Evolutionary conservation across 495 filamentous ascomycete genomes (phyloP), one percentile per base, ranked within the genome.

Genomic region (Bombardia bombarda): DNA sequence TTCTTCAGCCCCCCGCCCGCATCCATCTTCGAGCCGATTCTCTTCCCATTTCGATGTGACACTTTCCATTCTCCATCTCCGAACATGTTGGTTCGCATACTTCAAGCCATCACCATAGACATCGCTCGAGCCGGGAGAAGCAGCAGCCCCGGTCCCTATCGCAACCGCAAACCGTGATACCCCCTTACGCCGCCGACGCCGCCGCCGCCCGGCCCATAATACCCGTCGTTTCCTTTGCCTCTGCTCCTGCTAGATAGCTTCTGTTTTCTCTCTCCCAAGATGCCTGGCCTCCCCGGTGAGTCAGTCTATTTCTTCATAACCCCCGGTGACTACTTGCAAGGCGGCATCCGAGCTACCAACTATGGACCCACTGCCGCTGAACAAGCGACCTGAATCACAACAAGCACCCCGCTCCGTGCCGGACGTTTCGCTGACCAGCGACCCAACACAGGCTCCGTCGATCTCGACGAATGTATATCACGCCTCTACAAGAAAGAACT

Each of bases 401-500:
- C n/a, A n/a, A n/a, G n/a, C n/a, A n/a, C n/a, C n/a, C n/a, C n/a
- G n/a, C n/a, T n/a, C n/a, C n/a, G n/a, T n/a, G n/a, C n/a, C n/a
- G n/a, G n/a, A n/a, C n/a, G n/a, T n/a, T n/a, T n/a, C n/a, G 44
- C 50, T 54, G 12, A 52, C 47, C 18, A 26, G 16, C 32, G n/a
- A 3, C 17, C 18, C 4, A 2, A 16, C 28, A 14, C 39, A 97
- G 92, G 86, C 49, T 95, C 85, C 65, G 88, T 98, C 60, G 92
- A 98, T 65, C 80, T 98, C 53, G 92, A 98, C 69, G 87, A 96
- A 73, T 98, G 92, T 67, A 96, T 98, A 66, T 78, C 84, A 55
- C 80, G 92, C 43, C 79, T 98, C 20, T 95, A 97, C 65, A 86
- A 87, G 47, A 97, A 96, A 64, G 90, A 97, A 60, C 74, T 98